A percentile compares a stretch with the other conserved stretches of the same genome.
These are phyloP conservation scores for Hypoxylon fragiforme DNA, from an alignment of 495 filamentous ascomycete genomes.

Conservation along the genomic window DNA sequence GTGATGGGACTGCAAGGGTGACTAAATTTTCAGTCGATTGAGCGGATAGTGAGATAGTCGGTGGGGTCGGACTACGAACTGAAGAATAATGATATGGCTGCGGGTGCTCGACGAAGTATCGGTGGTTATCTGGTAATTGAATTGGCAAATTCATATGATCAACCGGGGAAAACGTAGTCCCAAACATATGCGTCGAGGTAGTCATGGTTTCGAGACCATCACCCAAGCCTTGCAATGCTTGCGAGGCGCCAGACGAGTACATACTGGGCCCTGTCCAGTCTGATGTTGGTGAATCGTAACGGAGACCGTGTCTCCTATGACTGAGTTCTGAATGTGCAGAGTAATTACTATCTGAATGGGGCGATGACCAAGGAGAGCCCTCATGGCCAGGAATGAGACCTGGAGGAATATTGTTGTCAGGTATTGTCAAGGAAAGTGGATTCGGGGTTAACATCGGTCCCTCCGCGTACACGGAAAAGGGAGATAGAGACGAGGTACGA, in stretches of 20 bases:
- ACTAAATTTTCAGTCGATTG: conserved; percentile 46
- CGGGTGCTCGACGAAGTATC: conserved; percentile 28
- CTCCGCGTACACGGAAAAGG: conserved; percentile 22
- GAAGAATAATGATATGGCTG: conserved; percentile 36
- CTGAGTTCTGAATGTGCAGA: conserved; percentile 52
- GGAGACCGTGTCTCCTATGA: conserved; percentile 20
- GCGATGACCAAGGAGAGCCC: conserved; percentile 53
- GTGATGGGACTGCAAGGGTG: conserved; percentile 36
- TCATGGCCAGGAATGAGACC: conserved; percentile 40
- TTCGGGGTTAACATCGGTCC: conserved; percentile 13
- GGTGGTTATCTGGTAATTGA: conserved; percentile 30
- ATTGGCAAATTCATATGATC: conserved; percentile 30
- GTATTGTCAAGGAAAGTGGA: conserved; percentile 38
- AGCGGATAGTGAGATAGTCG: conserved; percentile 44
- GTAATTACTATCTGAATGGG: conserved; percentile 52
- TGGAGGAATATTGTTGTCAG: conserved; percentile 36
- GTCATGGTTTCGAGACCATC: conserved; percentile 30
- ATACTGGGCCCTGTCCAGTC: conserved; percentile 20
- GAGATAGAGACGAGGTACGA: conserved; percentile 33
- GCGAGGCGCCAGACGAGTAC: conserved; percentile 19
- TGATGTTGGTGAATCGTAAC: conserved; percentile 31
- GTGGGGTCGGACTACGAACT: conserved; percentile 49
- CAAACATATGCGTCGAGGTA: conserved; percentile 30
- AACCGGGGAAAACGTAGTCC: conserved; percentile 23
- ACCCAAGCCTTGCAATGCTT: conserved; percentile 31